Conservation (phyloP, 2,329 filamentous ascomycete genomes). For the Phaeosphaeriaceae sp. region DNA sequence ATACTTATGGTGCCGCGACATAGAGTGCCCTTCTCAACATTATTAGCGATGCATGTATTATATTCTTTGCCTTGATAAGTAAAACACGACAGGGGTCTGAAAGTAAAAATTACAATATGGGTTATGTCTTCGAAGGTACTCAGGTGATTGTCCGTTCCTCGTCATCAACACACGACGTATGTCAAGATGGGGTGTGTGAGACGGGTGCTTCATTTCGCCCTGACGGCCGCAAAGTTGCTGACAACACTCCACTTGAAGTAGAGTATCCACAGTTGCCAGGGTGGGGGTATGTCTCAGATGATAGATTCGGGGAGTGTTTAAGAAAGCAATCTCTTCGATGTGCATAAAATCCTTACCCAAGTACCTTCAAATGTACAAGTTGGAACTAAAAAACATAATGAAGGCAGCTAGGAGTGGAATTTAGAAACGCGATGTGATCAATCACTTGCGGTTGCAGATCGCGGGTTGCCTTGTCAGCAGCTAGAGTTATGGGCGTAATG, state of each 20-base stretch:
- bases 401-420: neutral
- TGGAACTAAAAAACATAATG: neutral
- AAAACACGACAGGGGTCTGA: constrained; percentile 10
- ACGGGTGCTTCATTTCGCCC: constrained; percentile 13
- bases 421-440: neutral
- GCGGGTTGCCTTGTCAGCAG: too few relatives aligned
- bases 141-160: constrained; percentile 3
- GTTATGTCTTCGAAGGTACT: constrained; percentile 8
- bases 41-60: constrained; percentile 6
- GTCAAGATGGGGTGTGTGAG: neutral
- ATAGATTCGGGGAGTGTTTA: neutral
- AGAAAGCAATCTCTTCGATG: neutral
- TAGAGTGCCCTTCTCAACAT: neutral
- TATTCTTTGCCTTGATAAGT: constrained; percentile 10
- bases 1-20: neutral
- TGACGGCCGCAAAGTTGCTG: too few relatives aligned
- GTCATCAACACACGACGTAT: constrained; percentile 4
- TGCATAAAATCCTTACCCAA: too few relatives aligned
- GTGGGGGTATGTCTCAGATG: neutral
- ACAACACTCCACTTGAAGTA: neutral
- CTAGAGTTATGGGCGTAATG: too few relatives aligned
- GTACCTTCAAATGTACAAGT: too few relatives aligned
- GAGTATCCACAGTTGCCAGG: too few relatives aligned
- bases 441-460: neutral
- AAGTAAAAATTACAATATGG: constrained; percentile 16